Conservation (phyloP, 306 rosid genomes). For the Citrullus amarus region DNA sequence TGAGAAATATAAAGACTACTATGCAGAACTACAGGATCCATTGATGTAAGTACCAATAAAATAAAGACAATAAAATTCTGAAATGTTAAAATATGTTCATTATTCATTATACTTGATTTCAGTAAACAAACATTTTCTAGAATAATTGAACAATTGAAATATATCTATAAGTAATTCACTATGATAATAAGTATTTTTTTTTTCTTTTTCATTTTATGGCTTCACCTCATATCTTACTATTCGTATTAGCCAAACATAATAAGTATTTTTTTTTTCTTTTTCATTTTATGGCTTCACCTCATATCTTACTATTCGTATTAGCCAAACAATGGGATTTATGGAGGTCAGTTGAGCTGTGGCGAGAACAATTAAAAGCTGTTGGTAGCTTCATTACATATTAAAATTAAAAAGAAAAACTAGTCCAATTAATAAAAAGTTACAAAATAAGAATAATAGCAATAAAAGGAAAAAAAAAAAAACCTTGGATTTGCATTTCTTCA, state of each 20-base stretch:
- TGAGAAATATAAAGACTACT: background rate
- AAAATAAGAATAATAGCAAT: background rate
- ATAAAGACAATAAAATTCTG: background rate
- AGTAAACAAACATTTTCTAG: background rate
- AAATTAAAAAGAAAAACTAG: background rate
- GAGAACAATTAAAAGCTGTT: background rate
- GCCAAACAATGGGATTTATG: background rate
- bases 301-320: background rate
- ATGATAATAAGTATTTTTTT: background rate
- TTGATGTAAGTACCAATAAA: background rate
- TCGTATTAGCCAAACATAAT: background rate
- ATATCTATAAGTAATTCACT: background rate
- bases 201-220: background rate
- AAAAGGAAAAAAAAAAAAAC: slow-evolving; percentile 19
- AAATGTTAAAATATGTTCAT: background rate
- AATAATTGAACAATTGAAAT: background rate
- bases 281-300: background rate
- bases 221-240: background rate
- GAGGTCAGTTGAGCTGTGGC: background rate
- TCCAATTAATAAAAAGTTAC: background rate
- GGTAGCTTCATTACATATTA: background rate
- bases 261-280: background rate
- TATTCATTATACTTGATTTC: background rate
- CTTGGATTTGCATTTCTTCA: slow-evolving; percentile 66
- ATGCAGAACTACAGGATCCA: background rate